These are phyloP conservation scores for Emmonsiellopsis sp. DNA, from an alignment of 2,329 filamentous ascomycete genomes.

Conservation along the genomic window DNA sequence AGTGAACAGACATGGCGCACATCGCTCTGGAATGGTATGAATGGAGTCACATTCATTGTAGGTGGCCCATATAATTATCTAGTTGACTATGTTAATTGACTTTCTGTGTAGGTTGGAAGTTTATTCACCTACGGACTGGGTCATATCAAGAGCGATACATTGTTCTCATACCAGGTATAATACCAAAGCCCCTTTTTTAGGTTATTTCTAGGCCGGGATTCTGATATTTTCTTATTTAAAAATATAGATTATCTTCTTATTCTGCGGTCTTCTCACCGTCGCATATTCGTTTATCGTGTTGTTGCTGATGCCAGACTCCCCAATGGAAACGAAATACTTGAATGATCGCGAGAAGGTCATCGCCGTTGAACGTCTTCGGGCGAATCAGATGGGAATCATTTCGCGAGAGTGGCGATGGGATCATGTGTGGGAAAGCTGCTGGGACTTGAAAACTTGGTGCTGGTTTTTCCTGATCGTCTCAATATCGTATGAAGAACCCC, in stretches of 20 bases:
- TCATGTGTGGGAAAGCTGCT: constrained; percentile 32
- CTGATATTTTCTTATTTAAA: constrained; percentile 1
- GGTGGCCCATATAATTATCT: constrained; percentile 14
- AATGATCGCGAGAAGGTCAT: constrained; percentile 43
- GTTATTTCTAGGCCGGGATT: background rate
- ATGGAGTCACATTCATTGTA: constrained; percentile 47
- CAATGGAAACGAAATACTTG: constrained; percentile 41
- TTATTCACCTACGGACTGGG: constrained; percentile 51
- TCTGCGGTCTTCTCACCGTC: constrained; percentile 45
- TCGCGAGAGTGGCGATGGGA: constrained; percentile 43
- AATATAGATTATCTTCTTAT: constrained; percentile 43
- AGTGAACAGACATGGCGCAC: constrained; percentile 50
- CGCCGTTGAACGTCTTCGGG: constrained; percentile 45
- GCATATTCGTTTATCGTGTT: constrained; percentile 38
- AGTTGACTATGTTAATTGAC: constrained; percentile 7
- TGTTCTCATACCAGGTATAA: constrained; percentile 25
- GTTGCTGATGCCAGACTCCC: constrained; percentile 41
- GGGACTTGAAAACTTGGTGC: constrained; percentile 28
- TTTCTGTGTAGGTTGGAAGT: constrained; percentile 33
- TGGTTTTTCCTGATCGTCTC: constrained; percentile 9
- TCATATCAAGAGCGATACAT: constrained; percentile 41
- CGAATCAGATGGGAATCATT: constrained; percentile 47
- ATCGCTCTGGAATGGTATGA: constrained; percentile 52
- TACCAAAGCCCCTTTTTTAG: background rate
- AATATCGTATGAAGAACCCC: constrained; percentile 4